These are phyloP conservation scores for Beta lomatogona DNA, from an alignment of 179 eudicot species.

Conservation along the genomic window DNA sequence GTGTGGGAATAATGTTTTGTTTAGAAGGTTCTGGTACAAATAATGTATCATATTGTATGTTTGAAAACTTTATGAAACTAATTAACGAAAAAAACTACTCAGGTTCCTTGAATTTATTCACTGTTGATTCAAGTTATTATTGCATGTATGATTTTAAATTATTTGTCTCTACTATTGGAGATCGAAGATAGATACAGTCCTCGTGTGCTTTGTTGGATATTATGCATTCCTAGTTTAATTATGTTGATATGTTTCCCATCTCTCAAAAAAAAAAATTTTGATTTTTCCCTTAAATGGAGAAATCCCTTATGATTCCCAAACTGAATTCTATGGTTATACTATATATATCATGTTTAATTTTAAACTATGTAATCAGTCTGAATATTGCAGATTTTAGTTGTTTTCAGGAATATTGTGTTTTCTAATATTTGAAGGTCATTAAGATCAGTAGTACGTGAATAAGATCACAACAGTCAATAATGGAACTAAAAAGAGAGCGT, in stretches of 20 bases:
- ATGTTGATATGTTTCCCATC: neutral
- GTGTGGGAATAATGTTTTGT: slow-evolving; percentile 7
- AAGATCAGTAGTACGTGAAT: no score
- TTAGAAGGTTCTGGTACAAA: slow-evolving; percentile 23
- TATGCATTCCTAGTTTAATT: neutral
- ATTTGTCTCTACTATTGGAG: neutral
- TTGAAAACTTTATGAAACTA: neutral
- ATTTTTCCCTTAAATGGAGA: no score
- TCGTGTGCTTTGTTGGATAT: slow-evolving; percentile 1
- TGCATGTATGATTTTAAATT: neutral
- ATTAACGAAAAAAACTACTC: neutral
- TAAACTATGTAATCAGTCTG: no score
- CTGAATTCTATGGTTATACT: no score
- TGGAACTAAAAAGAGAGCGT: no score
- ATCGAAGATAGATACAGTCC: slow-evolving; percentile 3
- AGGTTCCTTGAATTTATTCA: slow-evolving; percentile 5
- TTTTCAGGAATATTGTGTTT: no score
- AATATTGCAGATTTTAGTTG: no score
- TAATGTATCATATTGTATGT: neutral
- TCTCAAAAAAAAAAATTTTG: no score
- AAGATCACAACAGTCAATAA: no score
- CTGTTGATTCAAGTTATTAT: neutral
- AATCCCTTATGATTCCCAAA: no score
- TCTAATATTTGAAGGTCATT: no score
- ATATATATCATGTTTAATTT: no score